Conservation (phyloP, 1,284 basidiomycete genomes). For the Sporisorium exsertum region DNA sequence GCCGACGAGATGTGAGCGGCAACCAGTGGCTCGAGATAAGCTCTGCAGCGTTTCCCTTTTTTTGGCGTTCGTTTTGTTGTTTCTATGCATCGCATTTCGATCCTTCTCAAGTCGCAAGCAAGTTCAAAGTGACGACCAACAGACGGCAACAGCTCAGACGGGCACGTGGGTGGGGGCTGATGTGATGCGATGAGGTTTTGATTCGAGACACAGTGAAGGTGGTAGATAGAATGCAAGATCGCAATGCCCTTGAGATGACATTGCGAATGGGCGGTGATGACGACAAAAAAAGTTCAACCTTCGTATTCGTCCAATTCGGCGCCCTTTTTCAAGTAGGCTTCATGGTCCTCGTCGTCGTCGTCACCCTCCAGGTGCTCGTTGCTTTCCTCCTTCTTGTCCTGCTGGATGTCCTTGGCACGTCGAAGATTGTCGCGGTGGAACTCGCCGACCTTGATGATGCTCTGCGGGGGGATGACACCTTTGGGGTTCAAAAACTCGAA, state of each 20-base stretch:
- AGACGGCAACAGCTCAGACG: neutral
- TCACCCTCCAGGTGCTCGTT: slow-evolving; percentile 43
- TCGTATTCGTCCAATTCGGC: slow-evolving; percentile 74
- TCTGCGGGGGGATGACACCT: slow-evolving; percentile 69
- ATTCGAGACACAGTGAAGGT: neutral
- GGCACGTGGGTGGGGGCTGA: neutral
- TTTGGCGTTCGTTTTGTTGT: neutral
- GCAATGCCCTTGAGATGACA: no score
- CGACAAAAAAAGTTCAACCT: no score
- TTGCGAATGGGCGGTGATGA: no score
- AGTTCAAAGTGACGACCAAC: neutral
- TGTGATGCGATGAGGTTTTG: neutral
- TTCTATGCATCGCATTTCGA: neutral
- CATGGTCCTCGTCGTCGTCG: slow-evolving; percentile 70
- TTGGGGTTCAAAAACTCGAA: slow-evolving; percentile 69
- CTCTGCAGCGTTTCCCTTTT: neutral
- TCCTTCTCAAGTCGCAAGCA: neutral
- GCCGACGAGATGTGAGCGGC: slow-evolving; percentile 44
- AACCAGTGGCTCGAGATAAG: neutral
- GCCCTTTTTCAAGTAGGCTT: slow-evolving; percentile 73
- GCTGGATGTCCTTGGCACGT: neutral
- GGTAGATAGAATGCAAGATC: neutral
- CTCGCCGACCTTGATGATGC: slow-evolving; percentile 71
- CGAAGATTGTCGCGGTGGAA: slow-evolving; percentile 79
- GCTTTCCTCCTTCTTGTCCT: slow-evolving; percentile 60